Conservation (phyloP, 345 rosid species). For the Gossypium australe region DNA sequence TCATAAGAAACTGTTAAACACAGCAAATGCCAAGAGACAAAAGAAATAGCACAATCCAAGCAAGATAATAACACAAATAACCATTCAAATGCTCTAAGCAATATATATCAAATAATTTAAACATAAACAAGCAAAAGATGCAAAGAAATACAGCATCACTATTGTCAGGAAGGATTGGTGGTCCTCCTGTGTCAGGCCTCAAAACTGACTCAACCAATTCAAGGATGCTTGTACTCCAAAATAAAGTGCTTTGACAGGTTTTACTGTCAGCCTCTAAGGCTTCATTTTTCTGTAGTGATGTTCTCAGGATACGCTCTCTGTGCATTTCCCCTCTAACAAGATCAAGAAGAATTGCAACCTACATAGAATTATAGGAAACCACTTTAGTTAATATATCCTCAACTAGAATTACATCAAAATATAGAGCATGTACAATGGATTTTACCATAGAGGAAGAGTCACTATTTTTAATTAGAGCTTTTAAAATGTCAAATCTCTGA, state of each 20-base stretch:
- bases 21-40: not conserved
- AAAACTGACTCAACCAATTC: constrained; percentile 71
- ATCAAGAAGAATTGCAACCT: constrained; percentile 84
- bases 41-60: not conserved
- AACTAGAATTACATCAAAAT: not conserved
- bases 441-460: constrained; percentile 84
- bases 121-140: constrained; percentile 1
- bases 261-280: constrained; percentile 21
- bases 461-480: constrained; percentile 50
- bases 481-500: constrained; percentile 52
- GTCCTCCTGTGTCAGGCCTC: constrained; percentile 76
- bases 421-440: constrained; percentile 9
- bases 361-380: constrained; percentile 15
- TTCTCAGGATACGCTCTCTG: constrained; percentile 29
- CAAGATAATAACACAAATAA: not conserved
- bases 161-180: constrained; percentile 72
- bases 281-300: constrained; percentile 14
- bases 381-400: constrained; percentile 9
- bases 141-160: constrained; percentile 56
- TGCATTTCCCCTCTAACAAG: constrained; percentile 50
- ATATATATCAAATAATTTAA: not conserved
- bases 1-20: constrained; percentile 4
- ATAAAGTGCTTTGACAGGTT: constrained; percentile 18
- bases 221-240: constrained; percentile 43
- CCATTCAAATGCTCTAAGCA: not conserved